Percentiles rank a stretch among this genome's conserved stretches.
Evolutionary conservation across 768 basidiomycete genomes (phyloP).

Genomic region (Suillus tomentosus): DNA sequence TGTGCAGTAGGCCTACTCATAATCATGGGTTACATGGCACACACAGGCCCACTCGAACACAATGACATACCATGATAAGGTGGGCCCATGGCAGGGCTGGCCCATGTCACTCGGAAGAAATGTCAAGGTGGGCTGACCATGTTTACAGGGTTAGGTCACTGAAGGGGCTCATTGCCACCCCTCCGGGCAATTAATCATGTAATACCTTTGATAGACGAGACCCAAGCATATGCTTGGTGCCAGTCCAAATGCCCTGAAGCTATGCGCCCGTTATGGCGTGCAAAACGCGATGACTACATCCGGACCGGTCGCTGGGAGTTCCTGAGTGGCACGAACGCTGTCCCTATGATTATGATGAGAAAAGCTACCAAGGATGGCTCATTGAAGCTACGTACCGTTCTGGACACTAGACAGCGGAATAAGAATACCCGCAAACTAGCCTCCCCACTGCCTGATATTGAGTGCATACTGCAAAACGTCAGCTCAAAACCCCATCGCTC

Average conservation of each 20-base stretch:
- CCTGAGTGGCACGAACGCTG: conserved; percentile 26
- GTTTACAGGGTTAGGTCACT: too few relatives aligned
- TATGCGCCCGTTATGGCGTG: conserved; percentile 23
- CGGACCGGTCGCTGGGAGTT: conserved; percentile 33
- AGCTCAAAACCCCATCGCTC: conserved; percentile 20
- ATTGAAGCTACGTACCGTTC: conserved; percentile 20
- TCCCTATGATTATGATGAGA: conserved; percentile 36
- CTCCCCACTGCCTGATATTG: conserved; percentile 30
- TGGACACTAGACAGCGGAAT: conserved; percentile 34
- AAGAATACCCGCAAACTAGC: conserved; percentile 32
- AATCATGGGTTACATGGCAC: too few relatives aligned
- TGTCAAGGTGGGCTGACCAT: too few relatives aligned
- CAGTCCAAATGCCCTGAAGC: conserved; percentile 39
- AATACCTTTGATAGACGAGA: conserved; percentile 36
- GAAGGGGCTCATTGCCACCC: conserved; percentile 31
- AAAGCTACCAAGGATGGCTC: conserved; percentile 27
- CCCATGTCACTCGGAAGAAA: too few relatives aligned
- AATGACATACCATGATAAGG: too few relatives aligned
- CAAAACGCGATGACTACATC: conserved; percentile 33
- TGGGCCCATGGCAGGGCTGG: too few relatives aligned
- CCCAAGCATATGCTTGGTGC: conserved; percentile 36
- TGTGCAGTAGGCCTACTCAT: too few relatives aligned
- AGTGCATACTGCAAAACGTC: conserved; percentile 28
- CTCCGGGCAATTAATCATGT: conserved; percentile 37
- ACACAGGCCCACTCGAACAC: too few relatives aligned